phyloP scores from a whole-genome alignment of 306 rosid genomes.

The Cicer chorassanicum region DNA sequence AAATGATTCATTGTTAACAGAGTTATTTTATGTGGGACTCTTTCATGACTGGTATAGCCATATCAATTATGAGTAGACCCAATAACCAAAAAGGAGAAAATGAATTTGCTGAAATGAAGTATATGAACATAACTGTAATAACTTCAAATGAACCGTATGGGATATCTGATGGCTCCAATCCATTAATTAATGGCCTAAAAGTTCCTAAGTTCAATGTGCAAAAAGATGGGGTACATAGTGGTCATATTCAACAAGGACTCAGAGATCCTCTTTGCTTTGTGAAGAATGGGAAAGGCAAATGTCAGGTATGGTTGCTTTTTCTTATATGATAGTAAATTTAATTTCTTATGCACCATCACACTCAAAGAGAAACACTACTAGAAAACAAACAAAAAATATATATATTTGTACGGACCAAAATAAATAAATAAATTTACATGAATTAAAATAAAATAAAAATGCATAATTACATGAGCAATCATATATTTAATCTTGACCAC shows the following conservation, averaged over 20 bases:
- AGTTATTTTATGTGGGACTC: conserved; percentile 96
- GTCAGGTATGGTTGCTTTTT: conserved; percentile 58
- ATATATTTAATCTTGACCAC: background rate
- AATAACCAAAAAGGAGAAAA: conserved; percentile 59
- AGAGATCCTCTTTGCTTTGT: conserved; percentile 79
- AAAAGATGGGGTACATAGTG: conserved; percentile 85
- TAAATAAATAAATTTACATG: too few relatives aligned
- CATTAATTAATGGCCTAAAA: conserved; percentile 62
- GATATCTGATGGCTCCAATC: conserved; percentile 80
- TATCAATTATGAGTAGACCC: conserved; percentile 75
- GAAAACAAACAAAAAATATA: too few relatives aligned
- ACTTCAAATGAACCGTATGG: conserved; percentile 94
- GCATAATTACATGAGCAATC: too few relatives aligned
- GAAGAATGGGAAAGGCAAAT: conserved; percentile 77
- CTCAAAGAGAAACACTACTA: too few relatives aligned
- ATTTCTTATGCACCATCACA: too few relatives aligned
- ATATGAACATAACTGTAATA: conserved; percentile 81
- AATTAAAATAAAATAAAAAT: too few relatives aligned
- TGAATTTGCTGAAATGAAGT: conserved; percentile 87
- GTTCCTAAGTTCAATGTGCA: conserved; percentile 67
- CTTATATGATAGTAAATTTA: background rate
- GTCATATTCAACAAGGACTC: conserved; percentile 84
- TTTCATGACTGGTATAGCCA: conserved; percentile 78
- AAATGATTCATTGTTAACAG: conserved; percentile 50
- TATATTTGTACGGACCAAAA: too few relatives aligned